A percentile compares a stretch with the other conserved stretches of the same genome.
phyloP scores from a whole-genome alignment of 441 rosid species.

The Gossypium davidsonii region DNA sequence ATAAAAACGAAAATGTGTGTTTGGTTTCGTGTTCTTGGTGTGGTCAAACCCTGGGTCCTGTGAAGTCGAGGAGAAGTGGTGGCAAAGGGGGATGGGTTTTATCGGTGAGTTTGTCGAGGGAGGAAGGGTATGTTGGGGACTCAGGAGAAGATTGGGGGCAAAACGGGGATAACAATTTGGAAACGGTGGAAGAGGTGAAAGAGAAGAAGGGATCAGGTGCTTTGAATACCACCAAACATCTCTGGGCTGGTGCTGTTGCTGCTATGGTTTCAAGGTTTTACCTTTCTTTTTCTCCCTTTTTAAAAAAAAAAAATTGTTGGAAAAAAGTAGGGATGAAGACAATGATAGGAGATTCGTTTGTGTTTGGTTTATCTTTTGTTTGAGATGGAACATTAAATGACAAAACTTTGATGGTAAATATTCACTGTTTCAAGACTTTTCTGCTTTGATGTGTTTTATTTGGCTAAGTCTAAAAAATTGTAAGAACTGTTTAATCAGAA shows the following conservation, averaged over 20 bases:
- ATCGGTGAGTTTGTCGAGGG: slow-evolving; percentile 64
- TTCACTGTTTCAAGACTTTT: neutral
- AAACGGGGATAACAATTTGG: slow-evolving; percentile 33
- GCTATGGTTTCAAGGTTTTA: slow-evolving; percentile 88
- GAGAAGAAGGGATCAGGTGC: slow-evolving; percentile 47
- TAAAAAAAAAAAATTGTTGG: neutral
- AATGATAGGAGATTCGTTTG: neutral
- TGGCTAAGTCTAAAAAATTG: neutral
- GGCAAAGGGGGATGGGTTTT: slow-evolving; percentile 34
- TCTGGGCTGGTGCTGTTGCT: slow-evolving; percentile 88
- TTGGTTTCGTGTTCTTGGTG: slow-evolving; percentile 19
- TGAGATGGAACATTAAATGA: neutral
- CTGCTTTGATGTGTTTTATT: neutral
- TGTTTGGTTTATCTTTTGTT: neutral
- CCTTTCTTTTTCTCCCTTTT: neutral
- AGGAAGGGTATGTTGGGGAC: slow-evolving; percentile 40
- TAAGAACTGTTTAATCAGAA: neutral
- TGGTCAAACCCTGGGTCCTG: slow-evolving; percentile 22
- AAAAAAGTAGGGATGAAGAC: neutral
- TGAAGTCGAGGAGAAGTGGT: slow-evolving; percentile 25
- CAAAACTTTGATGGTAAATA: neutral
- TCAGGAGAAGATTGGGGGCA: slow-evolving; percentile 27
- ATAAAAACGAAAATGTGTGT: slow-evolving; percentile 4
- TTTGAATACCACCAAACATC: slow-evolving; percentile 72
- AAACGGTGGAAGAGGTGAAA: slow-evolving; percentile 19